Base-by-base conservation (phyloP, 805 yeast genomes). In the Brettanomyces custersianus region DNA sequence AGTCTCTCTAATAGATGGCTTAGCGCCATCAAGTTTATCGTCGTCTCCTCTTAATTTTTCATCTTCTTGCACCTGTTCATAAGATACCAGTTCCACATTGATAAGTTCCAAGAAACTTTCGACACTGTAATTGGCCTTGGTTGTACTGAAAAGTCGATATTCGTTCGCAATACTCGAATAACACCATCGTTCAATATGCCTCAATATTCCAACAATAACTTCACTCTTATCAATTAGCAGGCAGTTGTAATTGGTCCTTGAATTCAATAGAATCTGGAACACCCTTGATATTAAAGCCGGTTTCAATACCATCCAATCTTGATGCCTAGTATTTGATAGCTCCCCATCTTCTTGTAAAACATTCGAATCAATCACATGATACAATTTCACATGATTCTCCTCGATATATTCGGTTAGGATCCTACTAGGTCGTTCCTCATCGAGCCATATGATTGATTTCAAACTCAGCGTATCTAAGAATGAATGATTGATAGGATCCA, bases 171-270 rank as follows among this genome's bases (percentile, higher is more conserved):
- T 75, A 15, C 94, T 79, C 18, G 88, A 75, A 52, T 81, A 80
- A 47, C 77, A 80, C 97, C 96, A 90, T 58, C 81, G 81, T 57
- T 85, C 92, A 27, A 88, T 65, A 52, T 80, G 78, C 35, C 98
- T 65, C 23, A 92, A 59, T 2, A 88, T 65, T 0, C 96, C 96
- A 9, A 86, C 73, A 15, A 88, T 67, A 10, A 92, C 74, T 40
- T 81, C 79, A 5, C 88, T 78, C 26, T 81, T 72, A 52, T 92
- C 97, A 17, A 92, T 75, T 11, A 90, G 55, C 31, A 90, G 61
- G 4, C 83, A 54, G 35, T 87, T 87, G 48, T 80, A 77, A 44
- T 79, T 70, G 24, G 61, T 63, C 19, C 70, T 62, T 22, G 51
- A 58, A 51, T 90, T 77, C 28, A 90, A 60, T 5, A 85, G 51